These are phyloP conservation scores for Penicillium vulpinum DNA, from an alignment of 2,329 filamentous ascomycete genomes.

Conservation along the genomic window DNA sequence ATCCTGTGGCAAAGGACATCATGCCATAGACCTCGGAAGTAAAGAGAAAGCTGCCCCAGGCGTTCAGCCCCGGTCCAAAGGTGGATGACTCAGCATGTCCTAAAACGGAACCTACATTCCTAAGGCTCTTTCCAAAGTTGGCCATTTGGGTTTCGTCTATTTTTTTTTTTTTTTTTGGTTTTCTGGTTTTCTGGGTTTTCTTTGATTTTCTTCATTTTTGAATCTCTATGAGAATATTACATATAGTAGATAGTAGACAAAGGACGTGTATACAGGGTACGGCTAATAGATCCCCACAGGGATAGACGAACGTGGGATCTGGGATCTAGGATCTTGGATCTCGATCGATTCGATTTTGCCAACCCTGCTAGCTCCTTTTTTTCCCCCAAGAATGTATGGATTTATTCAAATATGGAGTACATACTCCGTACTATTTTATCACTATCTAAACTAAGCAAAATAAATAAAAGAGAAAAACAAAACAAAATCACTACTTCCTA, in stretches of 20 bases:
- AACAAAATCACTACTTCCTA: background rate
- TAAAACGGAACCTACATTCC: background rate
- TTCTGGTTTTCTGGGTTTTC: too few relatives aligned
- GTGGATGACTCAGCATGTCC: background rate
- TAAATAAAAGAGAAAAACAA: background rate
- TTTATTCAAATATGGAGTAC: background rate
- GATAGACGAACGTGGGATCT: constrained; percentile 13
- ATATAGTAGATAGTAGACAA: background rate
- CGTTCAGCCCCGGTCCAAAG: background rate
- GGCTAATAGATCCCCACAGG: constrained; percentile 15
- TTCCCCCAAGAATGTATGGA: constrained; percentile 3
- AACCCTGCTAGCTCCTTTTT: constrained; percentile 18
- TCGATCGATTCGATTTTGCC: constrained; percentile 8
- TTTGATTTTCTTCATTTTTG: background rate
- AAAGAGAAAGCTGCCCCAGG: background rate
- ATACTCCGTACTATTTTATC: too few relatives aligned
- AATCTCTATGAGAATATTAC: background rate
- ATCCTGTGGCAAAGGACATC: background rate
- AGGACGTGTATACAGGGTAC: background rate
- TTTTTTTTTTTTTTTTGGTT: background rate
- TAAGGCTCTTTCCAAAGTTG: background rate
- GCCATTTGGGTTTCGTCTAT: background rate
- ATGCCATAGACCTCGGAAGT: too few relatives aligned
- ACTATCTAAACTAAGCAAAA: background rate
- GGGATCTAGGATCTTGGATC: constrained; percentile 14